Base-by-base conservation (phyloP, 1,139 yeast genomes). In the Hemisphaericaspora xylofermentans region DNA sequence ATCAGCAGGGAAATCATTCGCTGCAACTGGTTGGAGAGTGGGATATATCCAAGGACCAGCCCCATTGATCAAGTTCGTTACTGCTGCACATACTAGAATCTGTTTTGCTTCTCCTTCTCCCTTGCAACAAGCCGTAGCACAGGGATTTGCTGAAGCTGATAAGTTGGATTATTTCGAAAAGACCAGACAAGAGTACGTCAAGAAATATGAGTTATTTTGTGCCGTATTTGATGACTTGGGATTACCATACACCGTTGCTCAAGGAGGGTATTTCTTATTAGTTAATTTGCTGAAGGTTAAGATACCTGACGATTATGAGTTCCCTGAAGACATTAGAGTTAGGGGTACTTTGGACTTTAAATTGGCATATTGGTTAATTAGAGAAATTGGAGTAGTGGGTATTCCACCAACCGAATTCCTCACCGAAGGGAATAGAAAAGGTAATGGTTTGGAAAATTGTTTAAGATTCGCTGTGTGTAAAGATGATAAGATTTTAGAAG, bases 11-110 rank as follows among this genome's bases (percentile, higher is more conserved):
- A 93, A 93, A 65, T 83, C 96, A 0, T 93, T 93, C 68, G 95
- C 96, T 19, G 96, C 96, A 32, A 93, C 98, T 19, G 98, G 98
- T 42, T 93, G 98, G 97, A 82, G 98, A 70, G 79, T 93, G 41
- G 98, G 98, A 40, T 93, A 95, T 93, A 76, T 91, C 30, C 84
- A 91, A 48, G 98, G 97, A 6, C 84, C 87, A 40, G 76, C 87
- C n/a, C 84, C 84, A 19, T 71, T 91, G 52, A 74, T 93, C 55
- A 81, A 84, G 50, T 88, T 86, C 58, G 95, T 84, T 3, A 76
- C 89, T 8, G 81, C 88, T 27, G 98, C 98, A 1, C 96, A 93
- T 63, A 88, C 96, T 2, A 79, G 98, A 64, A 88, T 91, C 51
- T 86, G 95, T 58, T 88, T 88, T 64, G 75, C 93, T 7, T 80